Percentiles rank a stretch among this genome's conserved stretches.
These are phyloP conservation scores for Mycena epipterygia DNA, from an alignment of 768 basidiomycete genomes.

Conservation along the genomic window DNA sequence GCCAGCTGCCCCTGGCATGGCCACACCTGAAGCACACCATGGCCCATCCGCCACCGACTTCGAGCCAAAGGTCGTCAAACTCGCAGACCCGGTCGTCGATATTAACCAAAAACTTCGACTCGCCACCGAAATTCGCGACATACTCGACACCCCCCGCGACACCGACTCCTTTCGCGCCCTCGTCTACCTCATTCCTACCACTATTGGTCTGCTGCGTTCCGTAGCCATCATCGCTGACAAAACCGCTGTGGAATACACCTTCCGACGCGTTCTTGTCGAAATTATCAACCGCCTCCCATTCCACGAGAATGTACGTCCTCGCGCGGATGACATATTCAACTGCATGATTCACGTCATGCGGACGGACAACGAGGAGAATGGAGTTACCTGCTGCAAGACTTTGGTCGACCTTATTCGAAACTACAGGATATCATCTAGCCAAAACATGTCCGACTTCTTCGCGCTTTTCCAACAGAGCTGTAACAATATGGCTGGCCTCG, in stretches of 20 bases:
- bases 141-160: slow-evolving; percentile 85
- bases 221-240: slow-evolving; percentile 77
- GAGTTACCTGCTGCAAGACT: slow-evolving; percentile 89
- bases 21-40: slow-evolving; percentile 3
- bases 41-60: slow-evolving; percentile 21
- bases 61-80: slow-evolving; percentile 20
- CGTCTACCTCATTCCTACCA: slow-evolving; percentile 78
- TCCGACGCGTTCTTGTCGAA: slow-evolving; percentile 89
- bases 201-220: slow-evolving; percentile 79
- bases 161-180: slow-evolving; percentile 78
- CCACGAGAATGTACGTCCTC: slow-evolving; percentile 81
- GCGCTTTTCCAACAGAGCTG: slow-evolving; percentile 85
- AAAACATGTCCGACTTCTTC: slow-evolving; percentile 83
- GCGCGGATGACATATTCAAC: slow-evolving; percentile 75
- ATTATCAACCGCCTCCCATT: slow-evolving; percentile 91
- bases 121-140: slow-evolving; percentile 76
- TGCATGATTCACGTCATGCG: slow-evolving; percentile 89
- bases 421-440: slow-evolving; percentile 80
- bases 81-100: slow-evolving; percentile 30
- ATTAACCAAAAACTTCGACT: slow-evolving; percentile 20
- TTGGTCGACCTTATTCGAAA: slow-evolving; percentile 90
- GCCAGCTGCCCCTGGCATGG: slow-evolving; percentile 20
- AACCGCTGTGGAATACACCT: slow-evolving; percentile 80
- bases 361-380: slow-evolving; percentile 97
- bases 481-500: slow-evolving; percentile 77